Evolutionary conservation across 2,329 filamentous ascomycete species (phyloP), one percentile per base, ranked within the genome.

Genomic region (Hirsutella thompsonii): DNA sequence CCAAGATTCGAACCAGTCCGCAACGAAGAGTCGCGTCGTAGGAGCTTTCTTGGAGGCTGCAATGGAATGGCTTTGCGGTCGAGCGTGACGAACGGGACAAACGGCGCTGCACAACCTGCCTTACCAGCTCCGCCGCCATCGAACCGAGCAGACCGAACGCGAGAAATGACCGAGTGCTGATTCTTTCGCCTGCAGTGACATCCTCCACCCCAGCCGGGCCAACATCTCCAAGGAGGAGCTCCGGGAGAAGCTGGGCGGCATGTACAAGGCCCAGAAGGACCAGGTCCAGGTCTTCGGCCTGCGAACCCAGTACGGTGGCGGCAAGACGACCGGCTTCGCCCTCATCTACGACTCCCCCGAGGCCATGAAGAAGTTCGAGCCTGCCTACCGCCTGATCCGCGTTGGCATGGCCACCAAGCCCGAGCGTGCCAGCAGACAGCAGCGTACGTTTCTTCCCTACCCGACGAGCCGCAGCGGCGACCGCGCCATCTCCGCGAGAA

Each of bases 341-440:
- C 87, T 96, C 62, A 78, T 98, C 75, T 98, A 98, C 81, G 92
- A 98, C 73, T 94, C 86, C 55, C 74, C 80, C 64, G 92, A 98
- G 79, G 87, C 89, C 61, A 82, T 98, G 82, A 95, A 95, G 86
- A 96, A 96, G 75, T 98, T 96, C 71, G 92, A 98, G 81, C 92
- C 92, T 60, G 83, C 83, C 72, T 95, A 95, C 83, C 83, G 92
- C 70, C 81, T 95, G 58, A 79, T 98, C 68, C 81, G 92, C 57
- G 86, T 94, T 65, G 92, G 90, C 64, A 76, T 86, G 58, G 90
- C 87, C 62, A 77, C 69, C 68, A 96, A 96, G 86, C 77, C 87
- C 68, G 92, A 98, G 84, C 90, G 89, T 76, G 80, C 92, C 60
- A 87, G 81, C 76, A 85, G 92, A 81, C 92, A 98, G 76, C 92